Evolutionary conservation across 495 filamentous ascomycete genomes (phyloP).

Genomic region (Lasiosphaeriaceae sp.): DNA sequence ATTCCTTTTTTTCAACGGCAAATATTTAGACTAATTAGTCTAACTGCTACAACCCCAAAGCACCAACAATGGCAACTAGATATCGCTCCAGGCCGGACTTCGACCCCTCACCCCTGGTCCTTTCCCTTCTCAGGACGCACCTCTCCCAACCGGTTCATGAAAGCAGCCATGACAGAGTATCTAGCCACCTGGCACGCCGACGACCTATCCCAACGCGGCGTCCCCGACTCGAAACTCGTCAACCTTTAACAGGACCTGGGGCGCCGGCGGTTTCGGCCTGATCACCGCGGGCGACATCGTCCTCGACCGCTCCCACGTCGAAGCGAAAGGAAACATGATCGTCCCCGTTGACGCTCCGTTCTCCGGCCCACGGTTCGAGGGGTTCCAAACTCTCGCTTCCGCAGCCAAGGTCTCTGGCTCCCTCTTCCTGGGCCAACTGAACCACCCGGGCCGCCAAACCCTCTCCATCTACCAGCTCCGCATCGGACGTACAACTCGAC

Average conservation of each 20-base stretch:
- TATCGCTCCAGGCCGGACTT: neutral
- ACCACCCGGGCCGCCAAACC: conserved; percentile 61
- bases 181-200: conserved; percentile 53
- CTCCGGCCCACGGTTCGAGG: conserved; percentile 54
- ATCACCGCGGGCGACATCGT: conserved; percentile 63
- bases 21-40: too few species aligned
- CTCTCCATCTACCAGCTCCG: conserved; percentile 47
- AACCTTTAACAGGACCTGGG: conserved; percentile 59
- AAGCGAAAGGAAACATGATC: conserved; percentile 55
- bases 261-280: conserved; percentile 52
- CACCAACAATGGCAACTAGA: conserved; percentile 1
- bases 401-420: conserved; percentile 46
- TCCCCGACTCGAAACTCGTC: conserved; percentile 54
- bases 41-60: too few species aligned
- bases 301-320: conserved; percentile 56
- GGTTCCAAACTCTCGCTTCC: conserved; percentile 49
- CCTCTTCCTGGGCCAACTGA: conserved; percentile 56
- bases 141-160: conserved; percentile 58
- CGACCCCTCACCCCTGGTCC: conserved; percentile 43
- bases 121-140: conserved; percentile 55
- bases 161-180: conserved; percentile 61
- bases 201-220: conserved; percentile 47
- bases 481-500: conserved; percentile 56
- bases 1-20: too few species aligned
- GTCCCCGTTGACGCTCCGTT: conserved; percentile 46